Base-by-base conservation (phyloP, 2,329 filamentous ascomycete genomes). In the Phyllosticta ampelicida region DNA sequence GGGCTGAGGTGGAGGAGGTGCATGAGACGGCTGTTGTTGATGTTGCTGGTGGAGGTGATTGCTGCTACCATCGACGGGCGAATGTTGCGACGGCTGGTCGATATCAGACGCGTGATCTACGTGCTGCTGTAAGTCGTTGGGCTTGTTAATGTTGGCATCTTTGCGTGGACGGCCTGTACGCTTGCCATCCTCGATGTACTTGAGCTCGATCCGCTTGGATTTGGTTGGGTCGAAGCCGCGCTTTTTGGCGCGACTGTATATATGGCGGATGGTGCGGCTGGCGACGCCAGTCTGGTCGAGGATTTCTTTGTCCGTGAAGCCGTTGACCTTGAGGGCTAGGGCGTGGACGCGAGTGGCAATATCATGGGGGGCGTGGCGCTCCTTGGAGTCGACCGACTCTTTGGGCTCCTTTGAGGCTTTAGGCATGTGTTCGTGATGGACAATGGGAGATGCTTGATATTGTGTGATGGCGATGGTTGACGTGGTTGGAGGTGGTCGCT, bases 321-420 rank as follows among this genome's bases (percentile, higher is more conserved):
- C 56, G 54, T 60, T 60, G 53, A 60, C 54, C 58, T 60, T 60
- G 53, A 60, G 58, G 5, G 58, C 55, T 20, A 60, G 53, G 44
- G 58, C 58, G 48, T 60, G 58, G 44, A 53, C 58, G 49, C 58
- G 58, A 29, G 58, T 60, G 53, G 58, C 54, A 23, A 60, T 60
- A 53, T 60, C 58, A 26, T 60, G 54, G 21, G 58, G 56, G 51
- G 55, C 55, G 29, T 58, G 55, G 5, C 55, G 55, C 51, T 58
- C 55, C 55, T 58, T 58, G 23, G 55, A 21, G 36, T 58, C 55
- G 30, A 49, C 53, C 16, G 51, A 11, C 26, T 58, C 55, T 21
- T 58, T 58, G 44, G 55, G 19, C 13, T 58, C 55, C 51, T 58
- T 58, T 23, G 55, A 4, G n/a, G 48, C 55, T 48, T 58, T 58